These are phyloP conservation scores for Aspergillus arachidicola DNA, from an alignment of 2,329 filamentous ascomycete species.

Conservation along the genomic window DNA sequence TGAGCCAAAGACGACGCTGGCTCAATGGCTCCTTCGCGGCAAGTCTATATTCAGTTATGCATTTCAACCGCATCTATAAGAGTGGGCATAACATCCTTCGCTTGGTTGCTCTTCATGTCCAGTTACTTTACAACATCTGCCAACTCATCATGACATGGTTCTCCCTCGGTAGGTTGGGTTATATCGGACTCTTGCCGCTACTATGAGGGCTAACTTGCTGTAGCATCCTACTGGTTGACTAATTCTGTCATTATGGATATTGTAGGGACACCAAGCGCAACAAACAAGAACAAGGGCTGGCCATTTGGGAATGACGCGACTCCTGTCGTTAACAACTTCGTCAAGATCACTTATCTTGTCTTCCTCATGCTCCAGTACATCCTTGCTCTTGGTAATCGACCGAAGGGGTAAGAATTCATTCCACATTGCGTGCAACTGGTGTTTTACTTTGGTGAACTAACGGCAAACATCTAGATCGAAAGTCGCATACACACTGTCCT, in stretches of 20 bases:
- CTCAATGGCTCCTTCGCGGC: constrained; percentile 98
- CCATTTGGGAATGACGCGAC: constrained; percentile 88
- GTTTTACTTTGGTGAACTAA: no score
- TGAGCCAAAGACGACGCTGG: constrained; percentile 97
- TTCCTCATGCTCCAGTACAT: constrained; percentile 96
- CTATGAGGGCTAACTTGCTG: constrained; percentile 32
- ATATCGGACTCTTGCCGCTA: background rate
- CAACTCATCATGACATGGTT: constrained; percentile 94
- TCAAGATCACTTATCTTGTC: constrained; percentile 89
- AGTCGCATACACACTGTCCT: constrained; percentile 57
- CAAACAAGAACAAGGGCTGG: constrained; percentile 67
- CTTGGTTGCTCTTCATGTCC: constrained; percentile 98
- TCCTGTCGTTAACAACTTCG: constrained; percentile 84
- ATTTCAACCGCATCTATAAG: constrained; percentile 98
- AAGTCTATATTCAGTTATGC: constrained; percentile 95
- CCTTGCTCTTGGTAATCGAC: constrained; percentile 90
- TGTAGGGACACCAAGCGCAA: constrained; percentile 70
- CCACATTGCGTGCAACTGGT: no score
- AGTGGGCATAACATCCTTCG: constrained; percentile 94
- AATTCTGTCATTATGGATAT: constrained; percentile 97
- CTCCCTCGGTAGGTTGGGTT: constrained; percentile 52
- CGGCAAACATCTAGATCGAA: background rate
- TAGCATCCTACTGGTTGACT: constrained; percentile 95
- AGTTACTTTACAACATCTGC: constrained; percentile 91
- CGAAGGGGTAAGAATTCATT: constrained; percentile 68